phyloP scores from a whole-genome alignment of 1,284 basidiomycete species.

The Sporisorium iseilematis-ciliati region DNA sequence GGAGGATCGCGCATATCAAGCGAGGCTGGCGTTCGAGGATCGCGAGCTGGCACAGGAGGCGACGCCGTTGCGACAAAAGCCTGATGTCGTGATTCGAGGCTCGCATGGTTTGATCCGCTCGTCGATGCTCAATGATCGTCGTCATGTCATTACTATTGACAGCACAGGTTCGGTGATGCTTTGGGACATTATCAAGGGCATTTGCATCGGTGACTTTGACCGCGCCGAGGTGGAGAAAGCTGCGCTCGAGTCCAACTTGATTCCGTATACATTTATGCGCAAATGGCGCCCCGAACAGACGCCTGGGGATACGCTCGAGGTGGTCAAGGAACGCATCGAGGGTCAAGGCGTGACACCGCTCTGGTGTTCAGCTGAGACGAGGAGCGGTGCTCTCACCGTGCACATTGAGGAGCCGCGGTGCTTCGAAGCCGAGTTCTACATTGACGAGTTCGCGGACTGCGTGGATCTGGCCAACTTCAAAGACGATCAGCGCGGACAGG shows the following conservation, averaged over 20 bases:
- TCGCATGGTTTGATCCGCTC: conserved; percentile 86
- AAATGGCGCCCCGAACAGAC: conserved; percentile 55
- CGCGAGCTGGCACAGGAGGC: conserved; percentile 87
- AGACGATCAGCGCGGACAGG: conserved; percentile 76
- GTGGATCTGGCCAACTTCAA: conserved; percentile 70
- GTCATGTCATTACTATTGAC: conserved; percentile 91
- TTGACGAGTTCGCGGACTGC: conserved; percentile 78
- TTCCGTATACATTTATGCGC: conserved; percentile 26
- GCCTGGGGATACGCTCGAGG: conserved; percentile 80
- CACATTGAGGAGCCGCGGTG: conserved; percentile 84
- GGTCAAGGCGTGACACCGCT: conserved; percentile 86
- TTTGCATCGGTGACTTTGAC: conserved; percentile 82
- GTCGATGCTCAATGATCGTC: conserved; percentile 86
- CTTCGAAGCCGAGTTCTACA: conserved; percentile 94
- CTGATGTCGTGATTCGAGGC: conserved; percentile 82
- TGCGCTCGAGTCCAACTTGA: conserved; percentile 37
- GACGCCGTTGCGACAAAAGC: conserved; percentile 75
- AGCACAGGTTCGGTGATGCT: conserved; percentile 84
- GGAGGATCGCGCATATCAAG: conserved; percentile 39
- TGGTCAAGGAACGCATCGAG: conserved; percentile 87
- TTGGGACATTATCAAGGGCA: conserved; percentile 88
- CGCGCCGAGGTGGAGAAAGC: conserved; percentile 75
- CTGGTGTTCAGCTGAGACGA: conserved; percentile 92
- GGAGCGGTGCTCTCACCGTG: conserved; percentile 86
- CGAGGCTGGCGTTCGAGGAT: conserved; percentile 74